These are phyloP conservation scores for Pseudoturritis turrita DNA, from an alignment of 345 rosid species.

Conservation along the genomic window DNA sequence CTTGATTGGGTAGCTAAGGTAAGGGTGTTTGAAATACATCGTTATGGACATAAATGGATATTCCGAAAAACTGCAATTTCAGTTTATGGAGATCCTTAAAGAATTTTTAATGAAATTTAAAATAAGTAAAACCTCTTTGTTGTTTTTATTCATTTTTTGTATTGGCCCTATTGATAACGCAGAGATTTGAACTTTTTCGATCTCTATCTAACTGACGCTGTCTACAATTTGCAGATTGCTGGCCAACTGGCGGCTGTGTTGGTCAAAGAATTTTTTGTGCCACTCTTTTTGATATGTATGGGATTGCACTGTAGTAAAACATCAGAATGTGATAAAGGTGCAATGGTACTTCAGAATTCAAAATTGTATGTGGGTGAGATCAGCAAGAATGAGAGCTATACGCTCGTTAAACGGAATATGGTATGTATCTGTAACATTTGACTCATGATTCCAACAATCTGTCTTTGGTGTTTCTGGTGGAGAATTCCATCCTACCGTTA, in stretches of 20 bases:
- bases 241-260: constrained; percentile 52
- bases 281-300: constrained; percentile 78
- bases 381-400: constrained; percentile 76
- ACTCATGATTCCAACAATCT: constrained; percentile 17
- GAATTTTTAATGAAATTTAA: neutral
- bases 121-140: neutral
- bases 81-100: neutral
- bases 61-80: neutral
- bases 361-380: constrained; percentile 57
- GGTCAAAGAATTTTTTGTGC: constrained; percentile 69
- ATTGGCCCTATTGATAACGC: neutral
- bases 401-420: constrained; percentile 77
- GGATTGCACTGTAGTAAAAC: constrained; percentile 63
- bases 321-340: constrained; percentile 56
- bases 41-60: constrained; percentile 1
- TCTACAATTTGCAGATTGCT: constrained; percentile 52
- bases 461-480: constrained; percentile 15
- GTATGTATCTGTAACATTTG: constrained; percentile 36
- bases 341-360: constrained; percentile 60
- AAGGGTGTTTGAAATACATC: constrained; percentile 11
- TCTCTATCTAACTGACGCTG: neutral
- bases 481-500: neutral
- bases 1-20: constrained; percentile 82
- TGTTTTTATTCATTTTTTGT: neutral
- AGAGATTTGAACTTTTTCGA: neutral